phyloP scores from a whole-genome alignment of 1,284 basidiomycete species.

The Boletus semigastroideus region DNA sequence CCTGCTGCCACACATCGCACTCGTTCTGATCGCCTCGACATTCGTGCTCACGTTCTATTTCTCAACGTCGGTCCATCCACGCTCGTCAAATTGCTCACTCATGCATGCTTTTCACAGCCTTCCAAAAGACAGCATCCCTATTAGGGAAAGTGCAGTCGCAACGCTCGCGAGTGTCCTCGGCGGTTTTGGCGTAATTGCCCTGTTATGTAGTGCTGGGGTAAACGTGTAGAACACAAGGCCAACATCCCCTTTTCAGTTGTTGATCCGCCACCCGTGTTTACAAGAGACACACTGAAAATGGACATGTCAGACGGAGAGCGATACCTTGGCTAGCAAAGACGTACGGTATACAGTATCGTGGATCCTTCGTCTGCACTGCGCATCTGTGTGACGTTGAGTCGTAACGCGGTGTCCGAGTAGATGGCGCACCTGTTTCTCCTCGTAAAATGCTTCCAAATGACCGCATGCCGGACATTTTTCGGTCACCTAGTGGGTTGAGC shows the following conservation, averaged over 20 bases:
- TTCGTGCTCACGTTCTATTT: constrained; percentile 87
- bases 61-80: constrained; percentile 54
- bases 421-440: constrained; percentile 67
- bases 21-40: constrained; percentile 68
- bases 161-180: constrained; percentile 73
- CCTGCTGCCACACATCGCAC: constrained; percentile 72
- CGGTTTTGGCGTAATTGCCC: constrained; percentile 82
- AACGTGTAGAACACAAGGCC: constrained; percentile 59
- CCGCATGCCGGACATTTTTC: constrained; percentile 94
- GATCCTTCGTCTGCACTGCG: constrained; percentile 90
- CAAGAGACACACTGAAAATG: constrained; percentile 61
- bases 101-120: constrained; percentile 46
- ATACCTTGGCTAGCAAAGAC: constrained; percentile 25
- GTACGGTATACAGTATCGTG: constrained; percentile 77
- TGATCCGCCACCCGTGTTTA: constrained; percentile 76
- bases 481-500: constrained; percentile 60
- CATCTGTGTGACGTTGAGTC: constrained; percentile 44
- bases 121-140: constrained; percentile 66
- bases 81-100: background rate
- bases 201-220: constrained; percentile 86
- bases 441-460: constrained; percentile 75
- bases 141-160: constrained; percentile 69
- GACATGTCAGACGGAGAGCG: constrained; percentile 1
- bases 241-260: constrained; percentile 47
- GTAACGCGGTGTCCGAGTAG: background rate